Evolutionary conservation across 2,329 filamentous ascomycete species (phyloP).

Genomic region (Bipolaris oryzae): DNA sequence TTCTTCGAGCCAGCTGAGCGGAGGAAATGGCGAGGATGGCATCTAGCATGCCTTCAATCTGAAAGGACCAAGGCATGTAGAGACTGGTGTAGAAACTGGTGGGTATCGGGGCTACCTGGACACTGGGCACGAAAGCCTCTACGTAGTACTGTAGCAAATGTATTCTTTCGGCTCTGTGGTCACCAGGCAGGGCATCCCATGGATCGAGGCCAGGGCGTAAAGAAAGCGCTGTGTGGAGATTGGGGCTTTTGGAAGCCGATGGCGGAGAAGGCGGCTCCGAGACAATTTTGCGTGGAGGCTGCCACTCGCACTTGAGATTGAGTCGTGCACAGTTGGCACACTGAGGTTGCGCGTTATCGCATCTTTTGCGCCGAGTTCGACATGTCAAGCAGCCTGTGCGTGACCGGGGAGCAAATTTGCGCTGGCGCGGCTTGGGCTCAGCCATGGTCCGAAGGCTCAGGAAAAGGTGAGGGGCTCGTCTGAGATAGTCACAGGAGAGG

Average conservation of each 20-base stretch:
- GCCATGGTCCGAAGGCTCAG: conserved; percentile 33
- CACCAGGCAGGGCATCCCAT: conserved; percentile 39
- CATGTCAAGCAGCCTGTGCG: conserved; percentile 47
- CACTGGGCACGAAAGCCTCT: conserved; percentile 45
- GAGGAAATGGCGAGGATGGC: conserved; percentile 45
- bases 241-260: conserved; percentile 20
- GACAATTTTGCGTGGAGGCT: conserved; percentile 37
- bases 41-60: conserved; percentile 45
- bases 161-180: conserved; percentile 33
- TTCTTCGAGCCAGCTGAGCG: conserved; percentile 42
- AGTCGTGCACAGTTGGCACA: conserved; percentile 45
- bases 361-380: conserved; percentile 43
- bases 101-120: conserved; percentile 44
- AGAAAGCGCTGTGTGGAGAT: conserved; percentile 22
- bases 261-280: conserved; percentile 4
- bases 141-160: conserved; percentile 45
- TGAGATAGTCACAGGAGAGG: conserved; percentile 23
- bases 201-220: conserved; percentile 32
- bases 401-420: conserved; percentile 47
- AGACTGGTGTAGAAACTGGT: conserved; percentile 45
- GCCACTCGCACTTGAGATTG: conserved; percentile 46
- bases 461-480: background rate
- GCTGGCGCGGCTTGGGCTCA: conserved; percentile 41
- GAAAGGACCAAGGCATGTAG: conserved; percentile 47
- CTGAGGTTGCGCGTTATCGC: conserved; percentile 42